Evolutionary conservation across 768 basidiomycete genomes (phyloP), one percentile per base, ranked within the genome.

Genomic region (Megacollybia marginata): DNA sequence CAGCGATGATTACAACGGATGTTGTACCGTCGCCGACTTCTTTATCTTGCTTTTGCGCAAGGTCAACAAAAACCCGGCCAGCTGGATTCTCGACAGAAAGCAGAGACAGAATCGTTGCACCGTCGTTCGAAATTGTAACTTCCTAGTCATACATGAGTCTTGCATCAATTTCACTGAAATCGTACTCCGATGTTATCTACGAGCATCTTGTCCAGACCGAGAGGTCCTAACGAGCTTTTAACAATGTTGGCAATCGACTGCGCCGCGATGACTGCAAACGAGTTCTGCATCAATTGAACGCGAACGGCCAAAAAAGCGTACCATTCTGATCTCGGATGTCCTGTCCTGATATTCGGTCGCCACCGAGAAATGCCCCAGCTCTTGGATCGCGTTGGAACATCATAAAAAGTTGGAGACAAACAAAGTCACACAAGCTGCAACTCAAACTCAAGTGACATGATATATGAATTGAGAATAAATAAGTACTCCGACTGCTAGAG

Each of bases 11-110:
- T 44, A 99, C 96, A 40, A 99, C 96, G 19, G 93, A 97, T 2
- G 96, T 99, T 8, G 96, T 99, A 12, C 96, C 96, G 70, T 99
- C 96, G 34, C 96, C 96, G 9, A 99, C 96, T 69, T 99, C 96
- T 65, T 94, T 96, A 68, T 99, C 96, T 68, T 98, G 94, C 62
- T 98, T 97, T 69, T 98, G 94, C 2, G 96, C 93, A 42, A 99
- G 88, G 68, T 97, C 93, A 44, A 98, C 94, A 56, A 99, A 92
- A 54, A 99, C 93, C 55, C 91, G 86, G 18, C 93, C 96, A 4
- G 96, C 96, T 23, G 96, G 96, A 62, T 98, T 92, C 60, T 96
- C 92, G 42, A 99, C 94, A 13, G 92, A 83, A 36, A 98, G 75
- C 16, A 98, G 76, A 19, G 90, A 85, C 35, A 99, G 82, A 58